Base-by-base conservation (phyloP, 768 basidiomycete genomes). In the Rickenella mellea region DNA sequence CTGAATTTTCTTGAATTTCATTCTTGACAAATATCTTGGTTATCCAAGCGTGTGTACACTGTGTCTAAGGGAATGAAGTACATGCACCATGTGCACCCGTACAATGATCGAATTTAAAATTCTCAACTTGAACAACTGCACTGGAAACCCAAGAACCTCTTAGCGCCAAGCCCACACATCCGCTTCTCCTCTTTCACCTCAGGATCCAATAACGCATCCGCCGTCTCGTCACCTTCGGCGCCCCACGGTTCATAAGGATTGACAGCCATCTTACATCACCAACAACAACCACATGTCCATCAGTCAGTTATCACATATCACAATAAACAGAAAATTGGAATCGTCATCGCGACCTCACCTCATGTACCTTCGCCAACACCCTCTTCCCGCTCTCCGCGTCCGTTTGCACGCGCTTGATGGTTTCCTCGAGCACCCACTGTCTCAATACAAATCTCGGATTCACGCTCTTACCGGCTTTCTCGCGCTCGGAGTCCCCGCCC, bases 401-500 rank as follows among this genome's bases (percentile, higher is more conserved):
- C 45, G 62, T 61, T 55, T 91, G 85, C 2, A 90, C 74, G 48
- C 73, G 73, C 47, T 63, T 61, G 55, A 98, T 98, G 19, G 88
- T 82, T 55, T 98, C 93, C 58, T 98, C 92, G 26, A 99, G 68
- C 7, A 98, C 65, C 96, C 96, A 98, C 61, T 98, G 96, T 46
- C 96, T 69, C 45, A 98, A 61, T 26, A 94, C 80, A 61, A 99
- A 98, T 27, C 92, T 70, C 14, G 96, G 96, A 56, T 99, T 99
- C 22, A 70, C 77, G 19, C 48, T 58, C 47, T 66, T 70, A 64
- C 76, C 73, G 27, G 68, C 76, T 11, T 54, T 59, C 44, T 67
- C 60, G 38, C 19, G 11, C 24, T 41, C 48, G n/a, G 42, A 44
- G 14, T 33, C 29, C 22, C n/a, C 51, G 32, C 39, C 42, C 27